These are phyloP conservation scores for Pulveroboletus sp. DNA, from an alignment of 768 basidiomycete species.

Conservation along the genomic window DNA sequence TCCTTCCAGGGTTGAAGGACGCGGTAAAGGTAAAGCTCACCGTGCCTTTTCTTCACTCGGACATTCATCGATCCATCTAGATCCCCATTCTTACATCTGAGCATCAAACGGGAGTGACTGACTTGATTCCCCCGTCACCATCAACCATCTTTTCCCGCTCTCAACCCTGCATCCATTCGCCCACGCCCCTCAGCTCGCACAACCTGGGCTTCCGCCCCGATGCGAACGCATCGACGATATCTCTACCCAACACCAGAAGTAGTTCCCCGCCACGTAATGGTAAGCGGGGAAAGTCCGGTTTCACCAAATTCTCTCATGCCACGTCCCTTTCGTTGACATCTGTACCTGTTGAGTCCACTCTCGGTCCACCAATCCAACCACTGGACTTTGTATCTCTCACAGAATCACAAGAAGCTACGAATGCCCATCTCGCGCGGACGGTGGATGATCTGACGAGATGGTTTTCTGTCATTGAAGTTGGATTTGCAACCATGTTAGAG, in stretches of 20 bases:
- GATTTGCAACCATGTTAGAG: slow-evolving; percentile 65
- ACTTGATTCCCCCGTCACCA: slow-evolving; percentile 74
- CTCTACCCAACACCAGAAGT: slow-evolving; percentile 37
- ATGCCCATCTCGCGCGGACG: slow-evolving; percentile 64
- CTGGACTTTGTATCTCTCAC: slow-evolving; percentile 64
- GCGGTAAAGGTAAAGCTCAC: slow-evolving; percentile 55
- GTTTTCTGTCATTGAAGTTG: slow-evolving; percentile 70
- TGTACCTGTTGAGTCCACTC: slow-evolving; percentile 26
- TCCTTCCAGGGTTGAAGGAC: slow-evolving; percentile 64
- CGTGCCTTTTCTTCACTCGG: background rate
- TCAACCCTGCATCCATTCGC: slow-evolving; percentile 36
- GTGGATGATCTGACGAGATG: slow-evolving; percentile 75
- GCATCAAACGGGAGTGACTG: slow-evolving; percentile 62
- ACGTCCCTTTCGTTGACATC: slow-evolving; percentile 34
- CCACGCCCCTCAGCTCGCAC: slow-evolving; percentile 36
- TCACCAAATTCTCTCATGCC: slow-evolving; percentile 27
- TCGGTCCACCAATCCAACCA: slow-evolving; percentile 52
- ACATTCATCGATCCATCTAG: slow-evolving; percentile 31
- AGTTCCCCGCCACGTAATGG: slow-evolving; percentile 26
- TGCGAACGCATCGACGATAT: slow-evolving; percentile 37
- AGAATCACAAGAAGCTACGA: slow-evolving; percentile 53
- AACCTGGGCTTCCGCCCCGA: slow-evolving; percentile 23
- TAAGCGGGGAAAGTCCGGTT: slow-evolving; percentile 19
- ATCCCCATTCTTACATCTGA: slow-evolving; percentile 66
- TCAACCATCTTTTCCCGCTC: slow-evolving; percentile 39